phyloP scores from a whole-genome alignment of 768 basidiomycete genomes.

The Pleurotus giganteus region DNA sequence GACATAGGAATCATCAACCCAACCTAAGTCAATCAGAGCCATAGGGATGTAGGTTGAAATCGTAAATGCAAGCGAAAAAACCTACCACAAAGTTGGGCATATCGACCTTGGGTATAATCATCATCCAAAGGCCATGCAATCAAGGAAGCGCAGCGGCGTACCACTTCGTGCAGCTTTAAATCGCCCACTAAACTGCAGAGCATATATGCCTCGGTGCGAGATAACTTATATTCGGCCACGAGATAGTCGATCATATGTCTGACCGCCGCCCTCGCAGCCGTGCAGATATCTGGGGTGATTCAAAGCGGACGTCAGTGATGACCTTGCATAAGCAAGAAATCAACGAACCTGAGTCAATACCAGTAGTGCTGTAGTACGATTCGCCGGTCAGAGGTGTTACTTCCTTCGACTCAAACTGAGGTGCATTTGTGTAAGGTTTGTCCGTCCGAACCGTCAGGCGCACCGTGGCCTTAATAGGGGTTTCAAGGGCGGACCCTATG shows the following conservation, averaged over 20 bases:
- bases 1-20: conserved; percentile 56
- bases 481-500: conserved; percentile 68
- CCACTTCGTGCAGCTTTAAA: conserved; percentile 62
- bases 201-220: conserved; percentile 52
- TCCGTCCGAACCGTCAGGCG: conserved; percentile 57
- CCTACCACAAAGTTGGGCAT: conserved; percentile 66
- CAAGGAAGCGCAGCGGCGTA: conserved; percentile 23
- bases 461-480: conserved; percentile 53
- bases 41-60: background rate
- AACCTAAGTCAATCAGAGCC: too few species aligned
- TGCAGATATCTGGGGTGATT: conserved; percentile 48
- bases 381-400: conserved; percentile 24
- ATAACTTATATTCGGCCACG: conserved; percentile 37
- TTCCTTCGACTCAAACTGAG: conserved; percentile 44
- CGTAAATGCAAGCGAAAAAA: conserved; percentile 5
- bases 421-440: conserved; percentile 54
- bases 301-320: background rate
- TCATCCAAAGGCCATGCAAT: background rate
- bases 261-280: conserved; percentile 54
- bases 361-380: conserved; percentile 58
- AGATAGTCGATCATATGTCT: conserved; percentile 58
- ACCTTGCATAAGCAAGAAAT: background rate
- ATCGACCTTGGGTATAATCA: conserved; percentile 44
- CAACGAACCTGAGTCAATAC: conserved; percentile 39
- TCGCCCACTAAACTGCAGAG: conserved; percentile 61